Percentiles rank a stretch among this genome's conserved stretches.
These are phyloP conservation scores for Chrysanthemum lavandulifolium DNA, from an alignment of 129 eudicot genomes.

Conservation along the genomic window DNA sequence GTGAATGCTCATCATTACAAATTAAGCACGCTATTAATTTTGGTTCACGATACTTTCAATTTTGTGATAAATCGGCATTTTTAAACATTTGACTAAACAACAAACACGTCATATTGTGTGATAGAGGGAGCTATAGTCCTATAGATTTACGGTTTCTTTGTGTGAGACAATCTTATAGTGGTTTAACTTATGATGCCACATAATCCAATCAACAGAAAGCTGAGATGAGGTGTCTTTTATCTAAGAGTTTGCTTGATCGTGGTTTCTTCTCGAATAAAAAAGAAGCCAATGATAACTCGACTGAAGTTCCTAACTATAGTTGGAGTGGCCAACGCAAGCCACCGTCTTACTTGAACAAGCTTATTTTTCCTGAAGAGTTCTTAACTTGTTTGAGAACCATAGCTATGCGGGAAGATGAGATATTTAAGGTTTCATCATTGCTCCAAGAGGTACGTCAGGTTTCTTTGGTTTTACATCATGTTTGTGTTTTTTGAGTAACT, in stretches of 20 bases:
- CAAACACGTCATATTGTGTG: neutral
- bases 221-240: constrained; percentile 86
- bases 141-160: too few species aligned
- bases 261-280: constrained; percentile 60
- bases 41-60: too few species aligned
- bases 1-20: neutral
- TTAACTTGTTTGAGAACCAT: constrained; percentile 84
- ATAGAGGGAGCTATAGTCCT: too few species aligned
- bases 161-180: neutral
- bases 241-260: constrained; percentile 61
- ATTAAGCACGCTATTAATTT: neutral
- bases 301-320: constrained; percentile 50
- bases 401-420: constrained; percentile 78
- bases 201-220: constrained; percentile 60
- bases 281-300: constrained; percentile 31
- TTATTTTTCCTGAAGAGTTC: constrained; percentile 87
- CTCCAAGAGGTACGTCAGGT: constrained; percentile 69
- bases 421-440: constrained; percentile 64
- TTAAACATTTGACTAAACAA: constrained; percentile 1
- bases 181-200: constrained; percentile 17
- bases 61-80: neutral
- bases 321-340: constrained; percentile 88
- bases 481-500: constrained; percentile 9
- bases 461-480: neutral
- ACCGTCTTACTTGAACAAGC: constrained; percentile 66